Evolutionary conservation across 257 asterid species (phyloP).

Genomic region (Solanum chilense): DNA sequence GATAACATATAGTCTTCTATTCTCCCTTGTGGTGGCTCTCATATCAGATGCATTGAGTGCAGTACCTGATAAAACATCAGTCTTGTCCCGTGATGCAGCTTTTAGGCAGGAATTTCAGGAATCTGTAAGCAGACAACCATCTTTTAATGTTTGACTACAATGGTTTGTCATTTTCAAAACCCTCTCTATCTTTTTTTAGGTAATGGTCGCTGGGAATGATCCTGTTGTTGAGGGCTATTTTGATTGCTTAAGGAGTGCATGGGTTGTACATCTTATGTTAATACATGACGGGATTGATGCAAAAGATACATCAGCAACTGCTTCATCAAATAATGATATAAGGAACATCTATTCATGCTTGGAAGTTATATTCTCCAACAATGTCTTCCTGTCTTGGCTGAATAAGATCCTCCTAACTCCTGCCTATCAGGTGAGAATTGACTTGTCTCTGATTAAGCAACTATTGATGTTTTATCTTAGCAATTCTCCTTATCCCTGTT

Average conservation of each 20-base stretch:
- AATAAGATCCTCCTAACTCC: constrained; percentile 75
- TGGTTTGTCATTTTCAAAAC: constrained; percentile 3
- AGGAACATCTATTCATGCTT: constrained; percentile 52
- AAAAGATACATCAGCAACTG: constrained; percentile 36
- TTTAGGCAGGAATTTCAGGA: constrained; percentile 78
- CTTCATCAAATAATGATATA: constrained; percentile 32
- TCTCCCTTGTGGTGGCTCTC: constrained; percentile 75
- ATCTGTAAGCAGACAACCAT: constrained; percentile 49
- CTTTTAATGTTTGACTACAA: not conserved
- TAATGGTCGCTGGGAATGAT: constrained; percentile 68
- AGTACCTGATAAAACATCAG: constrained; percentile 44
- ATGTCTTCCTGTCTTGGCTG: constrained; percentile 82
- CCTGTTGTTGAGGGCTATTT: constrained; percentile 72
- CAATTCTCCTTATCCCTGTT: not conserved
- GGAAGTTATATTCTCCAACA: constrained; percentile 67
- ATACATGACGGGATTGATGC: constrained; percentile 53
- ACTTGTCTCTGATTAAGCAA: not conserved
- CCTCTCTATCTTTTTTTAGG: constrained; percentile 29
- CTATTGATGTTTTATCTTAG: not conserved
- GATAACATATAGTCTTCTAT: constrained; percentile 80
- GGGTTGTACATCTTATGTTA: constrained; percentile 87
- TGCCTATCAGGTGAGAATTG: constrained; percentile 72
- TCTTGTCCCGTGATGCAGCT: constrained; percentile 64
- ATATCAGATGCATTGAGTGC: constrained; percentile 87
- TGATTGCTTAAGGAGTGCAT: constrained; percentile 83